A percentile compares a stretch with the other conserved stretches of the same genome.
Conservation (phyloP, 2,329 filamentous ascomycete species). For the Chaetomiaceae sp. region DNA sequence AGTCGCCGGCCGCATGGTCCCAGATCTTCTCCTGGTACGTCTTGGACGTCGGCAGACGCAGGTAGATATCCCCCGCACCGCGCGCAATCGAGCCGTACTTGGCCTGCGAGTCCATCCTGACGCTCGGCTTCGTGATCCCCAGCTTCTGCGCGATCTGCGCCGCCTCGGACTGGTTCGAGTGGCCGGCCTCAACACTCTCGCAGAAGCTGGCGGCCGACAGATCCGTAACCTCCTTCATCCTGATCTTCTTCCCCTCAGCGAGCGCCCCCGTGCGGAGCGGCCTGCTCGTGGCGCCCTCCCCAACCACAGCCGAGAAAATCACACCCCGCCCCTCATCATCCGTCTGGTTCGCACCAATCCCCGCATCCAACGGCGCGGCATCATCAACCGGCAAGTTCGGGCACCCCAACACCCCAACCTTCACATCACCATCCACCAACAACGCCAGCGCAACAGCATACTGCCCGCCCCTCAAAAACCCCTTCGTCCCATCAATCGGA, state of each 20-base stretch:
- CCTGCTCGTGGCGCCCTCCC: constrained; percentile 74
- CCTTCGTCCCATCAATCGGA: constrained; percentile 96
- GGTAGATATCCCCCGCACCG: constrained; percentile 90
- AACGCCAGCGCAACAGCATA: constrained; percentile 93
- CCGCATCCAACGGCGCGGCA: constrained; percentile 61
- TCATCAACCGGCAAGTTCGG: constrained; percentile 93
- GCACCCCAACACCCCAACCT: constrained; percentile 90
- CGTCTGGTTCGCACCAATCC: constrained; percentile 68
- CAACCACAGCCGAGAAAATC: constrained; percentile 77
- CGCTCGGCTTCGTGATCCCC: constrained; percentile 82
- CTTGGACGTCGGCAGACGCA: constrained; percentile 73
- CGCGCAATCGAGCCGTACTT: constrained; percentile 96
- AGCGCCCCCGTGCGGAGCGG: constrained; percentile 58
- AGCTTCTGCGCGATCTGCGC: constrained; percentile 77
- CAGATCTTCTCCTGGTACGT: constrained; percentile 99
- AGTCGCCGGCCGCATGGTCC: constrained; percentile 93
- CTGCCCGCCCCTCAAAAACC: constrained; percentile 91
- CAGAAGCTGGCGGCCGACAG: constrained; percentile 85
- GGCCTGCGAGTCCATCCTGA: constrained; percentile 95
- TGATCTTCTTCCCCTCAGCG: constrained; percentile 57
- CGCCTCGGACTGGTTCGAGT: constrained; percentile 86
- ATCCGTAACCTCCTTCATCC: constrained; percentile 72
- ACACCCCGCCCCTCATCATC: constrained; percentile 76
- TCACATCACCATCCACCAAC: constrained; percentile 88
- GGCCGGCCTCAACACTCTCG: constrained; percentile 89